Conservation (phyloP, 2,329 filamentous ascomycete genomes). For the Aureobasidium melanogenum region DNA sequence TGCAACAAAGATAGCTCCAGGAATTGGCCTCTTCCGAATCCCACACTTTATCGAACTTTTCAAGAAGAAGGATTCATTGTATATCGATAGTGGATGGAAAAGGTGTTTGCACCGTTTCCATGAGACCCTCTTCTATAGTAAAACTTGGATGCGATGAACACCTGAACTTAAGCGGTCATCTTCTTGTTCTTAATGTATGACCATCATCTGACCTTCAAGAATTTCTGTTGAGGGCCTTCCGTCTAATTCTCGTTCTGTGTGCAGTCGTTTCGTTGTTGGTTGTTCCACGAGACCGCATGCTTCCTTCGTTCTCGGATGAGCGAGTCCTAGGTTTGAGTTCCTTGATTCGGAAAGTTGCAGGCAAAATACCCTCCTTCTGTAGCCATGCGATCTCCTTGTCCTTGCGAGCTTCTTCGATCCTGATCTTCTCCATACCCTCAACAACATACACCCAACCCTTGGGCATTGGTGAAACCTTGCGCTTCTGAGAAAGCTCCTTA, state of each 20-base stretch:
- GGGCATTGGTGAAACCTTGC: slow-evolving; percentile 12
- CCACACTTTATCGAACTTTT: background rate
- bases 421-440: slow-evolving; percentile 9
- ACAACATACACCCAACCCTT: slow-evolving; percentile 14
- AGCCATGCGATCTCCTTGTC: background rate
- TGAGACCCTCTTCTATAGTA: background rate
- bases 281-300: too few relatives aligned
- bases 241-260: too few relatives aligned
- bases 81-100: background rate
- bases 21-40: background rate
- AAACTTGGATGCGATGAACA: background rate
- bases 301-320: background rate
- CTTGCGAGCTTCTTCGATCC: slow-evolving; percentile 11
- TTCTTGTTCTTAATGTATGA: too few relatives aligned
- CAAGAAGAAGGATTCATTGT: background rate
- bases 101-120: background rate
- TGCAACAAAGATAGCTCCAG: background rate
- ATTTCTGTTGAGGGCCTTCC: too few relatives aligned
- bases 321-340: background rate
- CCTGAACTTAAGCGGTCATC: too few relatives aligned
- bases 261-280: too few relatives aligned
- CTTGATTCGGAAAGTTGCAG: background rate
- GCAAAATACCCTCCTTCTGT: background rate
- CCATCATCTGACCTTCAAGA: too few relatives aligned
- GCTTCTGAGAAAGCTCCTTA: slow-evolving; percentile 13